A percentile compares a stretch with the other conserved stretches of the same genome.
These are phyloP conservation scores for Tulasnella sp. DNA, from an alignment of 768 basidiomycete genomes.

Conservation along the genomic window DNA sequence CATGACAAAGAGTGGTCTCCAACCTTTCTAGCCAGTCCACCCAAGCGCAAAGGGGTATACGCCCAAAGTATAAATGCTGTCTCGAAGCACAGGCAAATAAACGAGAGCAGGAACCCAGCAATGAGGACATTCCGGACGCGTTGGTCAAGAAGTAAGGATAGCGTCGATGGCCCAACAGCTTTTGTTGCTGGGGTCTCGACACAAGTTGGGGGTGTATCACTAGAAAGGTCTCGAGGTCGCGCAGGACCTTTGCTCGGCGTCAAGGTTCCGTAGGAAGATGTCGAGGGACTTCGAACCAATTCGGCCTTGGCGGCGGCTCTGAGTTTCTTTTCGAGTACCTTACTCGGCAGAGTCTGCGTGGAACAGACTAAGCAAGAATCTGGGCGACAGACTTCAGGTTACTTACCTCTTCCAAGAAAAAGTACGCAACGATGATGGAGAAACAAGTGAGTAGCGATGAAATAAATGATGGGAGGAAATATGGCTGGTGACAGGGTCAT, in stretches of 20 bases:
- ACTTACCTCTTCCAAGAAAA: conserved; percentile 54
- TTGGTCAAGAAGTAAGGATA: background rate
- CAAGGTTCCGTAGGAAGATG: background rate
- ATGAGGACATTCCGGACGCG: background rate
- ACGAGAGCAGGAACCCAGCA: conserved; percentile 40
- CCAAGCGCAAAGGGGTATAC: conserved; percentile 54
- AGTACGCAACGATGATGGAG: conserved; percentile 44
- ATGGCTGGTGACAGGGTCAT: conserved; percentile 33
- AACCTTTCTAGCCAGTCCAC: conserved; percentile 59
- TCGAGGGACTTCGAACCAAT: background rate
- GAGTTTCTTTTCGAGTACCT: conserved; percentile 11
- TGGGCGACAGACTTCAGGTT: background rate
- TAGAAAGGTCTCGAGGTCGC: background rate
- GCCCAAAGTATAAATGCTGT: conserved; percentile 66
- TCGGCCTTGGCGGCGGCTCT: background rate
- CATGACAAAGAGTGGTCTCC: conserved; percentile 29
- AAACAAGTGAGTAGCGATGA: conserved; percentile 44
- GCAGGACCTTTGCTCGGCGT: background rate
- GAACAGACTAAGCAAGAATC: background rate
- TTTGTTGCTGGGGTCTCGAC: background rate
- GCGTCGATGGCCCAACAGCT: background rate
- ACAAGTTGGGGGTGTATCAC: background rate
- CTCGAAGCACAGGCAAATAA: conserved; percentile 54
- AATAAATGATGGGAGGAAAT: conserved; percentile 58
- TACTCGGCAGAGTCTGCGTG: conserved; percentile 21